Evolutionary conservation across 2,329 filamentous ascomycete species (phyloP).

Genomic region (Curvularia verruculosa): DNA sequence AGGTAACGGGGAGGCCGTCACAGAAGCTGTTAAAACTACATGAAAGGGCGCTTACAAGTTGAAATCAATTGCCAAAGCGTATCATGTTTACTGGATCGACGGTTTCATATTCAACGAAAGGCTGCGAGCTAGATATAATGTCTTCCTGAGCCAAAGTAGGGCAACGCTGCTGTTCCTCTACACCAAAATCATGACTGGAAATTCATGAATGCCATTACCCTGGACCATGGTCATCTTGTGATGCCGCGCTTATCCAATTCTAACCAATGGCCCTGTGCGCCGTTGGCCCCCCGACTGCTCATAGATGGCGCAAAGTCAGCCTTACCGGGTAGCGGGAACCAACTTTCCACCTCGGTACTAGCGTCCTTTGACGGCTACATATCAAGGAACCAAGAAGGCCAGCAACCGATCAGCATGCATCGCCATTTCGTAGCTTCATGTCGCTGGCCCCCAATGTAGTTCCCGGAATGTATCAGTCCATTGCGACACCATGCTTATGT

Average conservation of each 20-base stretch:
- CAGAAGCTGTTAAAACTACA: constrained; percentile 2
- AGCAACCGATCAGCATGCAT: constrained; percentile 19
- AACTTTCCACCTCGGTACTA: constrained; percentile 40
- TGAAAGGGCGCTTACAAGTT: neutral
- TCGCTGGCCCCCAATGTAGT: constrained; percentile 1
- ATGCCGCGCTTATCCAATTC: neutral
- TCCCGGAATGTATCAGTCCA: constrained; percentile 2
- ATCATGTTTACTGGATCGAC: neutral
- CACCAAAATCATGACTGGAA: neutral
- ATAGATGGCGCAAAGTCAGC: constrained; percentile 9
- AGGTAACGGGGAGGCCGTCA: neutral
- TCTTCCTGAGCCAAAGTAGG: neutral
- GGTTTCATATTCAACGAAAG: neutral
- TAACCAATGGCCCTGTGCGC: neutral
- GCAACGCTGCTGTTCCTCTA: neutral
- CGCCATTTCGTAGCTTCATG: constrained; percentile 3
- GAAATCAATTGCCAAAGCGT: neutral
- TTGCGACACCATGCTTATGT: constrained; percentile 10
- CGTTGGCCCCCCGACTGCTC: neutral
- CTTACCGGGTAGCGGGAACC: constrained; percentile 32
- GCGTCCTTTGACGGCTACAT: constrained; percentile 17
- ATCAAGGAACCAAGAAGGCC: constrained; percentile 18
- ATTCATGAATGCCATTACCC: too few relatives aligned
- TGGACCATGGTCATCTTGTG: neutral
- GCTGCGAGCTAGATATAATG: neutral